These are phyloP conservation scores for Diplodia mutila DNA, from an alignment of 2,329 filamentous ascomycete species.

Conservation along the genomic window DNA sequence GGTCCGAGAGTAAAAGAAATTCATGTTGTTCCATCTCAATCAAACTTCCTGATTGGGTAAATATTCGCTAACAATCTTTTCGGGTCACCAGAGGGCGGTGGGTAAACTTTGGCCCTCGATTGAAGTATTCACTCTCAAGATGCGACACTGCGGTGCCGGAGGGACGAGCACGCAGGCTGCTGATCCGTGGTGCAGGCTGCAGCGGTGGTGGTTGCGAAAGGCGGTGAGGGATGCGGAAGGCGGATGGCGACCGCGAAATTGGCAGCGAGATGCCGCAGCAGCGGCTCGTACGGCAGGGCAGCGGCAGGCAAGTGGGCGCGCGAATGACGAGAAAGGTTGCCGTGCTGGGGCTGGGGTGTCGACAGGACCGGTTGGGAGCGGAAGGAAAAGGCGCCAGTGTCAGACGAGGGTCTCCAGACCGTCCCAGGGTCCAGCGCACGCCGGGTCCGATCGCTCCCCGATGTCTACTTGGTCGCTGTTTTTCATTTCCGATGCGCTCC, in stretches of 20 bases:
- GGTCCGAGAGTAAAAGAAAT: no score
- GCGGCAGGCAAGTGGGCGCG: neutral
- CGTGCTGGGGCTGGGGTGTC: neutral
- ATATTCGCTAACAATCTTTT: neutral
- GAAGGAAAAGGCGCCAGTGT: conserved; percentile 12
- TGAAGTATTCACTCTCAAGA: neutral
- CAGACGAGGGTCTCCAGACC: conserved; percentile 25
- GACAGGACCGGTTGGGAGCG: neutral
- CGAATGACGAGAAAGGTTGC: neutral
- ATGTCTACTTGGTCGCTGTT: conserved; percentile 1
- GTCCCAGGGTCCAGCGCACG: conserved; percentile 11
- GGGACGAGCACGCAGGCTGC: neutral
- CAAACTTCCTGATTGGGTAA: conserved; percentile 9
- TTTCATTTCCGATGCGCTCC: conserved; percentile 25
- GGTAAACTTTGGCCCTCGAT: neutral
- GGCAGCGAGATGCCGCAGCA: neutral
- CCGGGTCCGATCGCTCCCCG: conserved; percentile 21
- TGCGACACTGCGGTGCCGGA: neutral
- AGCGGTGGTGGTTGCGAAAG: conserved; percentile 1
- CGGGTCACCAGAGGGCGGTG: neutral
- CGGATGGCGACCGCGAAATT: neutral
- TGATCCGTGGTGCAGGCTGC: neutral
- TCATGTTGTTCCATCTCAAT: neutral
- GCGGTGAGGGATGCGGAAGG: conserved; percentile 2
- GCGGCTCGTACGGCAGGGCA: neutral